A percentile compares a stretch with the other conserved stretches of the same genome.
Conservation (phyloP, 345 rosid genomes). For the Populus nigra region DNA sequence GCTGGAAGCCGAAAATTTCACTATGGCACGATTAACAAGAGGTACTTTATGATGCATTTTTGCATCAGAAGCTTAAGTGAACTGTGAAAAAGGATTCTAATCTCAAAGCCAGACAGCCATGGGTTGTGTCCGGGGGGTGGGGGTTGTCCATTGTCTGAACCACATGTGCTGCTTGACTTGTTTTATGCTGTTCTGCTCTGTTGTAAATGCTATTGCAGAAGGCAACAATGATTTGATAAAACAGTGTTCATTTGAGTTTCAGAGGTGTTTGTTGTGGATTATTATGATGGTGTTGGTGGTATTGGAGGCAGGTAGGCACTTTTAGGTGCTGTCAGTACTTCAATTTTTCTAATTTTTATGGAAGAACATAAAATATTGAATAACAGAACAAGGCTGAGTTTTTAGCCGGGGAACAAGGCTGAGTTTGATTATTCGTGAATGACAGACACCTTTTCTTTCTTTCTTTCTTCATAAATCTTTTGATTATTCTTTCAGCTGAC, state of each 20-base stretch:
- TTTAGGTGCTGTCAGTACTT: too few species aligned
- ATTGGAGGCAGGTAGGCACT: not conserved
- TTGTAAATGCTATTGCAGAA: too few species aligned
- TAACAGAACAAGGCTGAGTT: not conserved
- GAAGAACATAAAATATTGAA: not conserved
- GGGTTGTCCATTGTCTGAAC: not conserved
- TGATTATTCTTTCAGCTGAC: not conserved
- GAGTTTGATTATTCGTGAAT: too few species aligned
- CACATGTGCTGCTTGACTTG: not conserved
- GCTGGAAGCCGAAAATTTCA: slow-evolving; percentile 66
- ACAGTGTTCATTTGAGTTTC: too few species aligned
- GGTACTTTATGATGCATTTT: slow-evolving; percentile 35
- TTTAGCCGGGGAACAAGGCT: too few species aligned
- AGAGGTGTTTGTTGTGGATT: not conserved
- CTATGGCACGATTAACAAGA: slow-evolving; percentile 87
- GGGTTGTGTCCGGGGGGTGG: not conserved
- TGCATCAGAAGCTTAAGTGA: not conserved
- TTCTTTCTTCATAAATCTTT: not conserved
- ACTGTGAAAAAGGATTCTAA: not conserved
- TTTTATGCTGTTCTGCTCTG: too few species aligned
- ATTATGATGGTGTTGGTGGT: not conserved
- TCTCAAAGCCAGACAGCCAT: not conserved
- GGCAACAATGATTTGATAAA: too few species aligned
- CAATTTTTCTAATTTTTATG: not conserved
- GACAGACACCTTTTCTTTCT: not conserved